Percentiles rank a stretch among this genome's conserved stretches.
Evolutionary conservation across 345 rosid species (phyloP).

Genomic region (Sisymbrium irio): DNA sequence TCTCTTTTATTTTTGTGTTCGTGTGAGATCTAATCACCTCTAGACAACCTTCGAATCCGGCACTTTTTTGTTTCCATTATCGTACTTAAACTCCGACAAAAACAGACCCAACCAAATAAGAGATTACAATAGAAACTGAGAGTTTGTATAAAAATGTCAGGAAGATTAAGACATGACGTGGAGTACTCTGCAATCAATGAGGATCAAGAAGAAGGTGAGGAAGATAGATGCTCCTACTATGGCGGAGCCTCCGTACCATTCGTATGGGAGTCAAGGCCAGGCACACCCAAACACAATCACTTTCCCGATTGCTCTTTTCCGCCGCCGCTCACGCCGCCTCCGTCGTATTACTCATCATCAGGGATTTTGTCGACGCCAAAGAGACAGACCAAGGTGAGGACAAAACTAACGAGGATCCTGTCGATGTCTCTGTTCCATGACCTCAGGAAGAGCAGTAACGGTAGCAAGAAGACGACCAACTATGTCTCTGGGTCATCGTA

Average conservation of each 20-base stretch:
- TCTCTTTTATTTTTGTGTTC: not conserved
- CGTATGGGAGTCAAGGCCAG: slow-evolving; percentile 81
- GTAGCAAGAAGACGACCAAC: slow-evolving; percentile 20
- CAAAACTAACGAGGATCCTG: slow-evolving; percentile 28
- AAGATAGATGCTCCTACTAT: slow-evolving; percentile 45
- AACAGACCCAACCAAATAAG: not conserved
- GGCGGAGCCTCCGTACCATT: slow-evolving; percentile 67
- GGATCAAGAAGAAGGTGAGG: not conserved
- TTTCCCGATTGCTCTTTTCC: slow-evolving; percentile 31
- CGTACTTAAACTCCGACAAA: not conserved
- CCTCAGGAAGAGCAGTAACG: slow-evolving; percentile 20
- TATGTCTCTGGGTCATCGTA: slow-evolving; percentile 34
- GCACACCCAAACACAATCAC: slow-evolving; percentile 65
- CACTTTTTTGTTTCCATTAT: not conserved
- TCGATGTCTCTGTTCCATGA: slow-evolving; percentile 20
- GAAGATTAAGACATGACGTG: slow-evolving; percentile 9
- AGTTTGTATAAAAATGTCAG: slow-evolving; percentile 14
- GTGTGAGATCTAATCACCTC: not conserved
- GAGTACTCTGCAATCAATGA: slow-evolving; percentile 14
- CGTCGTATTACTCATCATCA: slow-evolving; percentile 39
- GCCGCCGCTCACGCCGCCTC: slow-evolving; percentile 51
- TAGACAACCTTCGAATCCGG: not conserved
- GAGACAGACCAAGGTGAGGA: slow-evolving; percentile 22
- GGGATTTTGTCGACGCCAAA: slow-evolving; percentile 24
- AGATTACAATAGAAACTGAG: not conserved